Evolutionary conservation across 768 basidiomycete species (phyloP), one percentile per base, ranked within the genome.

Genomic region (Boletus bicolor): DNA sequence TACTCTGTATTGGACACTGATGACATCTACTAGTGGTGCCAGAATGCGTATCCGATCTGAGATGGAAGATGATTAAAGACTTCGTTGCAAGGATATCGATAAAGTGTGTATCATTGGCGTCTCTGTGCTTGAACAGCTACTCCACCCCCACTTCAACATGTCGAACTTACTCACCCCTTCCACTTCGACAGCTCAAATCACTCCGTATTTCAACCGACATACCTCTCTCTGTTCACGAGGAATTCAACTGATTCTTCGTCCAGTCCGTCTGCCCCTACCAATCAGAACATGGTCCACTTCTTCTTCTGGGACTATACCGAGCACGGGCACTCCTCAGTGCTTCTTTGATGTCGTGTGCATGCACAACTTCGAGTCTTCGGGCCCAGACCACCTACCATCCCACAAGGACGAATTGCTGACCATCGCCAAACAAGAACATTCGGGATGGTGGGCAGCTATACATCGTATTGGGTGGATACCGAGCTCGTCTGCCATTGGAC

Each of bases 361-460:
- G 67, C 79, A 84, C 64, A 86, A 90, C 70, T 91, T 87, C 62
- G 66, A 75, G 24, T 80, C 87, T 4, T 72, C 78, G 24, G 90
- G 90, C 60, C 69, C 76, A 15, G 79, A 78, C 62, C 82, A 85
- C 53, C 76, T 91, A 17, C 72, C 80, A 4, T 89, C 91, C 68
- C 71, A 70, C 39, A 80, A 81, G 72, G 81, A 82, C 57, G 89
- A 91, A 59, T 79, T 90, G 21, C 71, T 92, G 30, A 79, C 82
- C 24, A 74, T 91, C 49, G 75, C 91, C 44, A 83, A 83, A 68
- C 77, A 81, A 68, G 87, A 90, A 68, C 76, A 79, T 12, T 81
- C 84, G 2, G 89, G 90, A 10, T 91, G 89, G 89, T 91, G 89
- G 87, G 89, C 86, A 19, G 90, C 89, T 19, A 79, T 87, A 72